Evolutionary conservation across 192 early-diverging fungal species (phyloP).

Genomic region (Backusella morwellensis): DNA sequence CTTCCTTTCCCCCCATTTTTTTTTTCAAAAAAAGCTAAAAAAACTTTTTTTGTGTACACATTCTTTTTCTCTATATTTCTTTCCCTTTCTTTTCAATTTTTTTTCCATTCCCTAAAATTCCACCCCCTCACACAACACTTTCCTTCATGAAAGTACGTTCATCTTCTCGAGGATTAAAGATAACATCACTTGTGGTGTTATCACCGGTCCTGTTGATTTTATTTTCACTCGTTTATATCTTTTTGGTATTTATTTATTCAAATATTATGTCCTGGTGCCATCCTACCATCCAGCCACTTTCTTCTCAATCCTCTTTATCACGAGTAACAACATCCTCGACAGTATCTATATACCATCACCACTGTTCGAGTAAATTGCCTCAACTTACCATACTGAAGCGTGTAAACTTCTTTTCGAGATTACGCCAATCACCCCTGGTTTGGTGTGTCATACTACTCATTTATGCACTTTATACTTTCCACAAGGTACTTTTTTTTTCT

Average conservation of each 20-base stretch:
- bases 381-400: background rate
- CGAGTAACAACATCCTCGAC: background rate
- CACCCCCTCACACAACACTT: background rate
- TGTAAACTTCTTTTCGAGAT: background rate
- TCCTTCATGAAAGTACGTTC: background rate
- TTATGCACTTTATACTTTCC: background rate
- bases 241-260: constrained; percentile 10
- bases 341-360: background rate
- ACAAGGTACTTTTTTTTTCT: background rate
- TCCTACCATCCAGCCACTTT: background rate
- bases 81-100: background rate
- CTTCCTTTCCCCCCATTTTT: background rate
- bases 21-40: constrained; percentile 1
- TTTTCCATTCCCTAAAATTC: background rate
- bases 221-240: constrained; percentile 7
- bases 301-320: background rate
- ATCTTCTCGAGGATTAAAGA: constrained; percentile 12
- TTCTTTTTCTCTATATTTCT: background rate
- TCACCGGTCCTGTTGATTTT: constrained; percentile 7
- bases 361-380: background rate
- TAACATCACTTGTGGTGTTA: constrained; percentile 14
- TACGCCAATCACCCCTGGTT: background rate
- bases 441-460: background rate
- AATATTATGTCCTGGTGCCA: background rate
- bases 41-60: background rate